phyloP scores from a whole-genome alignment of 805 yeast species.

The Kuraishia molischiana region DNA sequence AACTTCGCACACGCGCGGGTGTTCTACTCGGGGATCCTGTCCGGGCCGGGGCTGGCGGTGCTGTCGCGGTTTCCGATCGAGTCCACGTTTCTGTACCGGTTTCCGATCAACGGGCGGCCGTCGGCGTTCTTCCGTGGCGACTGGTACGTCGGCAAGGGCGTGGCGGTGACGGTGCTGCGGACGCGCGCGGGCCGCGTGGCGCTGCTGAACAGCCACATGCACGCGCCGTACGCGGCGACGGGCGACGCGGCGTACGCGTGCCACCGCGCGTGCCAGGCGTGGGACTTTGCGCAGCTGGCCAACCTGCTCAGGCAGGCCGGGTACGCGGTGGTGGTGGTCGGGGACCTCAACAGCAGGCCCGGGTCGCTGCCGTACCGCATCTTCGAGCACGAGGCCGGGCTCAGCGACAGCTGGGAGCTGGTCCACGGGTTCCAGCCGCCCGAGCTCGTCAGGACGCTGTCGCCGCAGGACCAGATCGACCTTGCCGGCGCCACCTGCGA shows the following conservation, averaged over 20 bases:
- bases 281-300: slow-evolving; percentile 78
- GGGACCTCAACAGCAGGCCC: slow-evolving; percentile 87
- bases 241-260: slow-evolving; percentile 90
- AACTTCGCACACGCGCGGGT: slow-evolving; percentile 56
- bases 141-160: slow-evolving; percentile 92
- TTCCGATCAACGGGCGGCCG: slow-evolving; percentile 91
- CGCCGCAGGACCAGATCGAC: slow-evolving; percentile 53
- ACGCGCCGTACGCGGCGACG: slow-evolving; percentile 77
- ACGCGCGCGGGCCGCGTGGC: slow-evolving; percentile 43
- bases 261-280: slow-evolving; percentile 91
- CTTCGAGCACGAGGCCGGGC: slow-evolving; percentile 56
- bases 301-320: slow-evolving; percentile 59
- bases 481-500: slow-evolving; percentile 88
- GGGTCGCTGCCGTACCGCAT: slow-evolving; percentile 75
- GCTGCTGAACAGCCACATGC: slow-evolving; percentile 87
- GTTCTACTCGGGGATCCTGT: slow-evolving; percentile 73
- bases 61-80: slow-evolving; percentile 78
- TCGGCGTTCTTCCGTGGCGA: slow-evolving; percentile 92
- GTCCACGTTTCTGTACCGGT: slow-evolving; percentile 68
- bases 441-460: slow-evolving; percentile 31
- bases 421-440: slow-evolving; percentile 40
- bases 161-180: slow-evolving; percentile 61
- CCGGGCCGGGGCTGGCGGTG: slow-evolving; percentile 91
- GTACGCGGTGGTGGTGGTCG: slow-evolving; percentile 80
- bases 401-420: slow-evolving; percentile 78